Base-by-base conservation (phyloP, 2,329 filamentous ascomycete species). In the Diaporthe aspalathi region DNA sequence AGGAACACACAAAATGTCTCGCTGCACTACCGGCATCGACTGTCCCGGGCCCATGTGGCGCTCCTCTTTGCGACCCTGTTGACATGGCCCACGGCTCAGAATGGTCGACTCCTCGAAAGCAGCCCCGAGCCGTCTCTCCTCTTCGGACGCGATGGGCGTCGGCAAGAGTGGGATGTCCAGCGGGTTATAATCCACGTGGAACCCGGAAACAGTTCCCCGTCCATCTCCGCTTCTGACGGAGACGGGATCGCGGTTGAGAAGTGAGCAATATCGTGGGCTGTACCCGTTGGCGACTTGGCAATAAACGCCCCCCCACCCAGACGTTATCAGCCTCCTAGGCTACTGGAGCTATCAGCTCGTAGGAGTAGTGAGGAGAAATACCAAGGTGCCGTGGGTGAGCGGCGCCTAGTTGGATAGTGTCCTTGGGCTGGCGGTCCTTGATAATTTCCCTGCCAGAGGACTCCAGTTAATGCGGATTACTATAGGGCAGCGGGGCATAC, bases 401-500 rank as follows among this genome's bases (percentile, higher is more conserved):
- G 53, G 65, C 52, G n/a, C 47, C 27, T 27, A 56, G 27, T 22
- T 47, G 50, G 27, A 67, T 12, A n/a, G 20, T 54, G 20, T n/a
- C 40, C 27, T 22, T 67, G 52, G 38, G 27, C 14, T 14, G 43
- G 5, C n/a, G 65, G 50, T 56, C 38, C 38, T 47, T 53, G 52
- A 56, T 56, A 47, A 56, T 45, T 47, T 57, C 38, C 53, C 38
- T 35, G 50, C 20, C 11, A 20, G 50, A 35, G 20, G 65, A 56
- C 43, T 54, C 50, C 38, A 35, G 38, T 67, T 35, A 47, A 49
- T 56, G 38, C 50, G 50, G 43, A 47, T 45, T 35, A 16, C 38
- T 67, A 56, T 67, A 67, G 50, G 38, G 20, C 35, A 35, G 65
- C 38, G 53, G 65, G 65, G 50, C 52, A 35, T 63, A 8, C 43